Evolutionary conservation across 2,329 filamentous ascomycete genomes (phyloP), one percentile per base, ranked within the genome.

Genomic region (Phaeosphaeriaceae sp.): DNA sequence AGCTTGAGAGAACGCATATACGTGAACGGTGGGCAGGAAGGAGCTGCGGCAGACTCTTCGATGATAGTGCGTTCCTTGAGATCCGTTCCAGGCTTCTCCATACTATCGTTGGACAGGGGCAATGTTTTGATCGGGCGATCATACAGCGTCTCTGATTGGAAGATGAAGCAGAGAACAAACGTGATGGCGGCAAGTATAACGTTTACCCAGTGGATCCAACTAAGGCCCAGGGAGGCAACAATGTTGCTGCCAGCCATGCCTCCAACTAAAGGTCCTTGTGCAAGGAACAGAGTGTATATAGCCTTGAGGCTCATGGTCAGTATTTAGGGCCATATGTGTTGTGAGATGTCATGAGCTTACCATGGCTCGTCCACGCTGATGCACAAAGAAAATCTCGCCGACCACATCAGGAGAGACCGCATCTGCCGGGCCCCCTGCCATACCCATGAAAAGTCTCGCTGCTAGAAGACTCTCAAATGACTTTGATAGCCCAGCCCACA

Each of bases 211-310:
- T 76, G 74, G 12, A 76, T 60, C 64, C 74, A 77, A 4, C 46
- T 30, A 6, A 75, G 67, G 7, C 73, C 73, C 28, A 66, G 52
- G 23, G 44, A 28, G 9, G 57, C 66, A 11, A 70, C 70, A 35
- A 79, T 77, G 54, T 77, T 77, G 16, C 74, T 71, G 12, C 76
- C 75, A 9, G 63, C 58, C 3, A 76, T 60, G 2, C 73, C 72
- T 4, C 74, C 74, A 8, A 76, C 51, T 32, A 74, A 61, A 2
- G 74, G 73, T 1, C 76, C 75, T 3, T 62, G 44, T 4, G 68
- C 52, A 3, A 77, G 61, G 46, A 74, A 74, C 20, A 76, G 66
- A 7, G 74, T 77, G 48, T 77, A 75, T 23, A 77, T 64, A 3
- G 75, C 74, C 74, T 72, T 16, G 9, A 8, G 7, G 13, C n/a